Evolutionary conservation across 2,329 filamentous ascomycete genomes (phyloP).

Genomic region (Talaromyces sp.): DNA sequence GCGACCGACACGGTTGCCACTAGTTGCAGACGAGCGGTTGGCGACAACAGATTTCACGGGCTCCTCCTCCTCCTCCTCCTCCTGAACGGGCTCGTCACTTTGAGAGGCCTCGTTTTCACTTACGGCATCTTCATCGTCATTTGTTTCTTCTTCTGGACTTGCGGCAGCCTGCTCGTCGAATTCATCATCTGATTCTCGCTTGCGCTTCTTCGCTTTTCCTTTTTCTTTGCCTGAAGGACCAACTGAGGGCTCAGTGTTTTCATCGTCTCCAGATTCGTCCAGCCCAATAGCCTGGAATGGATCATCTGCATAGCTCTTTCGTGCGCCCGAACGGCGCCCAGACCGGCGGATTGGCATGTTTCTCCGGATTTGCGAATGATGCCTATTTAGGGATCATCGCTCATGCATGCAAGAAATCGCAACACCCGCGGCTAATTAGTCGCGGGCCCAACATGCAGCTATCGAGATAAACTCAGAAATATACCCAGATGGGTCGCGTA

Average conservation of each 20-base stretch:
- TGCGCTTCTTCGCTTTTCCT: conserved; percentile 12
- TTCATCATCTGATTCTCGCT: conserved; percentile 17
- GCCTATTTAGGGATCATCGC: neutral
- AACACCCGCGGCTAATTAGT: neutral
- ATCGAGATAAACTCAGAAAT: neutral
- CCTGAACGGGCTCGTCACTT: conserved; percentile 1
- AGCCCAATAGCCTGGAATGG: conserved; percentile 29
- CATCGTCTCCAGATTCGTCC: conserved; percentile 24
- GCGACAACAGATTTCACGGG: neutral
- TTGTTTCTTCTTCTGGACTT: conserved; percentile 14
- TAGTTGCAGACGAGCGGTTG: neutral
- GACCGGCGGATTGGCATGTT: conserved; percentile 26
- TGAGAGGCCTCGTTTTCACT: conserved; percentile 12
- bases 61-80: neutral
- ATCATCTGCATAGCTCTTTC: conserved; percentile 30
- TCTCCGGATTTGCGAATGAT: neutral
- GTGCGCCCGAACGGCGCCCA: conserved; percentile 25
- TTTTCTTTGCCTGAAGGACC: conserved; percentile 11
- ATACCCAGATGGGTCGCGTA: neutral
- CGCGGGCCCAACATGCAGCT: neutral
- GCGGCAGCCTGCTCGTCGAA: conserved; percentile 8
- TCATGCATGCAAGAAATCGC: neutral
- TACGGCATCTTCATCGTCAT: conserved; percentile 12
- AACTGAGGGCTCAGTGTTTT: conserved; percentile 23
- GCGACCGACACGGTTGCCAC: neutral